These are phyloP conservation scores for Gaeumannomyces tritici DNA, from an alignment of 2,329 filamentous ascomycete genomes.

Conservation along the genomic window DNA sequence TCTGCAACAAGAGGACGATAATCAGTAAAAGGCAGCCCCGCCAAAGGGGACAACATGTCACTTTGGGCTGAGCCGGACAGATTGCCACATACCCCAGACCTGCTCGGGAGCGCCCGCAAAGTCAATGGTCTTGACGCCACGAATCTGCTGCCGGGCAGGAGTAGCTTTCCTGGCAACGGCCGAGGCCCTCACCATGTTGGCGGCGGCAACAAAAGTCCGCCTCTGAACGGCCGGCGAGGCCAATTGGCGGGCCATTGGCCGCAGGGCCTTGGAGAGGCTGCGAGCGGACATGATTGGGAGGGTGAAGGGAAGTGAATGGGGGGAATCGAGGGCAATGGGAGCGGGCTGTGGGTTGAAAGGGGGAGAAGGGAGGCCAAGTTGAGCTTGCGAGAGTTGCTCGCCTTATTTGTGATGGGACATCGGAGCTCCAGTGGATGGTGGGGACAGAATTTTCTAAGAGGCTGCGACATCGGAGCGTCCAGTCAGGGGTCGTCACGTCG, in stretches of 20 bases:
- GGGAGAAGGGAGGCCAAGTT: background rate
- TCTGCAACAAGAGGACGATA: slow-evolving; percentile 42
- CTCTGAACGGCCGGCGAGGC: slow-evolving; percentile 49
- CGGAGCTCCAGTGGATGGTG: slow-evolving; percentile 1
- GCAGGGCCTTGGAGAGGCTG: slow-evolving; percentile 60
- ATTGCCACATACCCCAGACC: slow-evolving; percentile 64
- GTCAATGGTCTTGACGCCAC: slow-evolving; percentile 97
- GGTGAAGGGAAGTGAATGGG: background rate
- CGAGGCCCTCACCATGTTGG: slow-evolving; percentile 44
- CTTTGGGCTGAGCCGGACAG: background rate
- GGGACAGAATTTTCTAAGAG: slow-evolving; percentile 1
- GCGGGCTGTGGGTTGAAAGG: background rate
- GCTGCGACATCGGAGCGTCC: slow-evolving; percentile 2
- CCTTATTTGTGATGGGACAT: background rate
- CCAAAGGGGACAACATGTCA: background rate
- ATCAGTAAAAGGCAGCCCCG: background rate
- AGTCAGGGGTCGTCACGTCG: background rate
- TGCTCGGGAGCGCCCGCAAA: slow-evolving; percentile 93
- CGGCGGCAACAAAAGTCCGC: slow-evolving; percentile 52
- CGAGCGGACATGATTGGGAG: slow-evolving; percentile 64
- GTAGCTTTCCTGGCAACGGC: slow-evolving; percentile 32
- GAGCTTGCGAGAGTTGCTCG: background rate
- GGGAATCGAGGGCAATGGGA: slow-evolving; percentile 17
- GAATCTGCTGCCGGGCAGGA: slow-evolving; percentile 50
- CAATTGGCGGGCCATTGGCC: slow-evolving; percentile 55